phyloP scores from a whole-genome alignment of 345 rosid genomes.

The Murraya koenigii region DNA sequence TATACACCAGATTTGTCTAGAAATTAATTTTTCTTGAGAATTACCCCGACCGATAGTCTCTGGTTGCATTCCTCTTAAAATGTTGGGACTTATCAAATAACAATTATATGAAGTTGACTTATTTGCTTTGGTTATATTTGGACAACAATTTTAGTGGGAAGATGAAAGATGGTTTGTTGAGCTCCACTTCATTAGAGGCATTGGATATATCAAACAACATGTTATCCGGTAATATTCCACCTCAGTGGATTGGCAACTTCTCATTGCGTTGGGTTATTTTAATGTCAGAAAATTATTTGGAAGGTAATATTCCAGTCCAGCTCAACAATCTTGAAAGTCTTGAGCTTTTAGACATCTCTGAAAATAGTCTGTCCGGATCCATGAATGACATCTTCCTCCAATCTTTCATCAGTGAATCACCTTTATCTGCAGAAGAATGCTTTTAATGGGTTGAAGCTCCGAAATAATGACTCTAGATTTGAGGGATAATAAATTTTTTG shows the following conservation, averaged over 20 bases:
- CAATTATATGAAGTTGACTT: background rate
- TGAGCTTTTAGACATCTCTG: background rate
- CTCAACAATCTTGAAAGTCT: background rate
- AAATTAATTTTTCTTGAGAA: background rate
- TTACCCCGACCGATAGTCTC: background rate
- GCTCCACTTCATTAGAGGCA: rapidly evolving
- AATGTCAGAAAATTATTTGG: background rate
- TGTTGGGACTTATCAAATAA: background rate
- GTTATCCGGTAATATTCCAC: background rate
- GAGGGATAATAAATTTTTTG: background rate
- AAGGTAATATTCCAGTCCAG: background rate
- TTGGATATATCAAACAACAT: background rate
- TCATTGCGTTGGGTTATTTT: rapidly evolving
- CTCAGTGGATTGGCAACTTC: background rate
- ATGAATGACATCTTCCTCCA: background rate
- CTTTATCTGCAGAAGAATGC: background rate
- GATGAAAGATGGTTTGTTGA: background rate
- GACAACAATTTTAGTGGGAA: background rate
- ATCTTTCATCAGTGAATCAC: background rate
- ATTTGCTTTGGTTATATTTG: background rate
- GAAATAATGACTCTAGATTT: background rate
- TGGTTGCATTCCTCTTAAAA: background rate
- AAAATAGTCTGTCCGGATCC: background rate
- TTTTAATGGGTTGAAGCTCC: background rate
- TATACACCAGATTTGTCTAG: background rate